phyloP scores from a whole-genome alignment of 768 basidiomycete genomes.

The Lanmaoa rubissima region DNA sequence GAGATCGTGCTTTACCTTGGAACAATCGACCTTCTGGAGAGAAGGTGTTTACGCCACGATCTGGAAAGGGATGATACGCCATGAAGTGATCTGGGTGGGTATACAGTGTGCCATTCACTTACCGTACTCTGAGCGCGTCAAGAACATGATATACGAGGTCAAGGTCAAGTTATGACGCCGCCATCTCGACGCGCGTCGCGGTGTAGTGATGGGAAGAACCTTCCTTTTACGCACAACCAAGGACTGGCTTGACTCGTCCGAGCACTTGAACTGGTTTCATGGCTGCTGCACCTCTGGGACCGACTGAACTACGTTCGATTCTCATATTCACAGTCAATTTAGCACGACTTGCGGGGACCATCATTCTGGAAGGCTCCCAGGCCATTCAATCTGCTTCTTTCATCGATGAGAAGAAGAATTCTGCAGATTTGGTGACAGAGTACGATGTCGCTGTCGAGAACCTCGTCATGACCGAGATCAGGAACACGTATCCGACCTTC shows the following conservation, averaged over 20 bases:
- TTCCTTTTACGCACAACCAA: constrained; percentile 20
- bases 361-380: constrained; percentile 74
- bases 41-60: constrained; percentile 98
- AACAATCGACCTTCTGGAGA: constrained; percentile 98
- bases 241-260: too few species aligned
- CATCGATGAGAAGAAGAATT: constrained; percentile 84
- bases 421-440: constrained; percentile 92
- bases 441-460: constrained; percentile 90
- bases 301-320: constrained; percentile 53
- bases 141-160: constrained; percentile 60
- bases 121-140: constrained; percentile 97
- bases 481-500: constrained; percentile 65
- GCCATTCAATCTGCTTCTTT: constrained; percentile 60
- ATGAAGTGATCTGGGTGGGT: background rate
- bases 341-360: constrained; percentile 65
- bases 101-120: background rate
- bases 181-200: constrained; percentile 37
- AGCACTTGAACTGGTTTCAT: background rate
- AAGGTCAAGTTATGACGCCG: constrained; percentile 24
- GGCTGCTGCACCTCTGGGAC: constrained; percentile 20
- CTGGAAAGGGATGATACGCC: constrained; percentile 37
- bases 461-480: constrained; percentile 69
- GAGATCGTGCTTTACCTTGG: constrained; percentile 64
- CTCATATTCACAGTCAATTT: constrained; percentile 65
- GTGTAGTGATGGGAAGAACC: constrained; percentile 28